phyloP scores from a whole-genome alignment of 345 rosid species.

The Turnera subulata region DNA sequence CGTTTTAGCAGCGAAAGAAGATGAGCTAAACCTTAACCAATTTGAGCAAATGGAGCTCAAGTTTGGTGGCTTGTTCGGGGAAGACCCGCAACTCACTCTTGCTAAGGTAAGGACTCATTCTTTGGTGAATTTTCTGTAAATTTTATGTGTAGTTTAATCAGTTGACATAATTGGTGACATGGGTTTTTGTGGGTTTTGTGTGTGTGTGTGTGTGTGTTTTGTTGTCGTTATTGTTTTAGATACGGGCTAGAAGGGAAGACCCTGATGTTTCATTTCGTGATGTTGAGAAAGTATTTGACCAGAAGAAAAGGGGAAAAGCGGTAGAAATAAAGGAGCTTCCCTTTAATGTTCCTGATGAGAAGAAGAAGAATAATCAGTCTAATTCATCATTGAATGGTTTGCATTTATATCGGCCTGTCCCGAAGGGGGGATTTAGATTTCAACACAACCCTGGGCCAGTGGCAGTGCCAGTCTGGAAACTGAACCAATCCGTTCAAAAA shows the following conservation, averaged over 20 bases:
- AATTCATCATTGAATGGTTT: conserved; percentile 45
- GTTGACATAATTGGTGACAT: not conserved
- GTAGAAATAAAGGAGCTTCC: conserved; percentile 58
- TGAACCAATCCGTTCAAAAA: conserved; percentile 33
- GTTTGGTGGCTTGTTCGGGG: conserved; percentile 75
- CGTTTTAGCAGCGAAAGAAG: conserved; percentile 58
- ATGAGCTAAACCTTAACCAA: conserved; percentile 46
- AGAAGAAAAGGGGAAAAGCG: conserved; percentile 70
- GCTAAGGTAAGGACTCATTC: conserved; percentile 57
- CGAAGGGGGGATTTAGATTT: conserved; percentile 58
- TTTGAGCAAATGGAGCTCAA: conserved; percentile 95
- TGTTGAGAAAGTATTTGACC: conserved; percentile 71
- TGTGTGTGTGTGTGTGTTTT: too few relatives aligned
- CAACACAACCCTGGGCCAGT: conserved; percentile 36
- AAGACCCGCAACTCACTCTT: conserved; percentile 89
- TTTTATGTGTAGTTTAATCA: not conserved
- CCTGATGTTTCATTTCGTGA: conserved; percentile 75
- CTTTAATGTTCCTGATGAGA: conserved; percentile 50
- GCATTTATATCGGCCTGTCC: conserved; percentile 72
- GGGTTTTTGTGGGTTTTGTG: not conserved
- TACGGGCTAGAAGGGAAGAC: conserved; percentile 66
- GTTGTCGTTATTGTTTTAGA: conserved; percentile 36
- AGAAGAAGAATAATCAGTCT: conserved; percentile 32
- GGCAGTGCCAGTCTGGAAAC: conserved; percentile 31
- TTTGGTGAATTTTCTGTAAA: not conserved